Conservation (phyloP, 768 basidiomycete genomes). For the Leccinum subtestaceum region DNA sequence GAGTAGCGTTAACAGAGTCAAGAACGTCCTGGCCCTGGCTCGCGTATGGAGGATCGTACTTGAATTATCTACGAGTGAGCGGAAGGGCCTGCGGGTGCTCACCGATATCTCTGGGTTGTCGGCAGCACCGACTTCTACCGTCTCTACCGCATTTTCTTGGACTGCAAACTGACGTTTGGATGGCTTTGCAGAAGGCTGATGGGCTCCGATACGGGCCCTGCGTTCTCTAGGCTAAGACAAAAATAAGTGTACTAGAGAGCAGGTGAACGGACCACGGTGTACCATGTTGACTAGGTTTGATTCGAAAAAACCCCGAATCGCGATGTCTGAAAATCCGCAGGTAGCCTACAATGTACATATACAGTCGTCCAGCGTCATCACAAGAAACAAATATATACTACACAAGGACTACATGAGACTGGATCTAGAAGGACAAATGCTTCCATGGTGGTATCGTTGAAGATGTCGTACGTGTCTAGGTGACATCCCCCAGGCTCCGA, state of each 20-base stretch:
- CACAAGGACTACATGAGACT: not conserved
- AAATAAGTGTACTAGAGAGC: conserved; percentile 8
- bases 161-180: conserved; percentile 48
- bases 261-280: not conserved
- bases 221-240: conserved; percentile 33
- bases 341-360: not conserved
- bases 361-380: not conserved
- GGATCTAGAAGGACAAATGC: not conserved
- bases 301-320: not conserved
- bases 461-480: not conserved
- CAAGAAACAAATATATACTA: not conserved
- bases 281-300: conserved; percentile 19
- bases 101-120: conserved; percentile 39
- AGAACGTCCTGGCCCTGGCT: conserved; percentile 47
- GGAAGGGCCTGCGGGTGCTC: conserved; percentile 11
- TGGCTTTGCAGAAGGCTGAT: conserved; percentile 52
- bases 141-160: conserved; percentile 47
- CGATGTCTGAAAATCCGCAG: not conserved
- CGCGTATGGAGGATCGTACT: not conserved
- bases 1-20: conserved; percentile 30
- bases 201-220: conserved; percentile 43
- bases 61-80: not conserved
- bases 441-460: not conserved
- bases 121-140: conserved; percentile 44
- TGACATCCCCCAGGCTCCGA: not conserved